A percentile compares a stretch with the other conserved stretches of the same genome.
Conservation (phyloP, 2,329 filamentous ascomycete species). For the Pseudocercospora macadamiae region DNA sequence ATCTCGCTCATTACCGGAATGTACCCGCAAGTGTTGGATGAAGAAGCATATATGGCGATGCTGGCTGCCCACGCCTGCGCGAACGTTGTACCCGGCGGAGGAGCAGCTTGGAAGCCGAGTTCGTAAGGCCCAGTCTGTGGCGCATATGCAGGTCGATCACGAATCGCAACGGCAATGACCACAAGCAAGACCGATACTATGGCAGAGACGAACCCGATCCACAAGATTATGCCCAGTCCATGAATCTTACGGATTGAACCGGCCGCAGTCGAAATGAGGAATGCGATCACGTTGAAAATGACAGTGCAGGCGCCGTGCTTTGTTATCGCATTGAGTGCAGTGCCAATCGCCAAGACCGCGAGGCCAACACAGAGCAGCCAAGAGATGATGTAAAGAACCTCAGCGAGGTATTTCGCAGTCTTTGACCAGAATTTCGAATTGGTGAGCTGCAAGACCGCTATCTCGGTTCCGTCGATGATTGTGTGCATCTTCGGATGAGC, state of each 20-base stretch:
- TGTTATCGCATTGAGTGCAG: constrained; percentile 19
- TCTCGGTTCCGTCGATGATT: constrained; percentile 23
- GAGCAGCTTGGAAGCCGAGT: constrained; percentile 11
- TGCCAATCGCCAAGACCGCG: constrained; percentile 16
- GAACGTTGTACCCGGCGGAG: constrained; percentile 12
- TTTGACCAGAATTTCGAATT: constrained; percentile 3
- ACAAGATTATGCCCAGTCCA: constrained; percentile 15
- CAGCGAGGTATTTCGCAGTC: constrained; percentile 9
- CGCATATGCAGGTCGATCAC: constrained; percentile 13
- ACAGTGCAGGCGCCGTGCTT: constrained; percentile 21
- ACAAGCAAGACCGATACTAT: constrained; percentile 54
- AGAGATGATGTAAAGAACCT: constrained; percentile 15
- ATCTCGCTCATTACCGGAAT: constrained; percentile 44
- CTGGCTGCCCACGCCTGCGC: constrained; percentile 18
- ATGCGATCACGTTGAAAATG: constrained; percentile 17
- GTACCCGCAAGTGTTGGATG: constrained; percentile 41
- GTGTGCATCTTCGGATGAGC: constrained; percentile 26
- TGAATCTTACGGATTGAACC: constrained; percentile 23
- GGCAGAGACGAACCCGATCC: constrained; percentile 57
- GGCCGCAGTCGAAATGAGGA: constrained; percentile 11
- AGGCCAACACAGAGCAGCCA: constrained; percentile 21
- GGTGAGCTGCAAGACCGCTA: constrained; percentile 15
- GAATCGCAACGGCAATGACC: constrained; percentile 23
- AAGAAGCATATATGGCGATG: constrained; percentile 39
- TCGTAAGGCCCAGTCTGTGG: constrained; percentile 17